phyloP scores from a whole-genome alignment of 148 eudicot genomes.

The Vaccinium myrtillus region DNA sequence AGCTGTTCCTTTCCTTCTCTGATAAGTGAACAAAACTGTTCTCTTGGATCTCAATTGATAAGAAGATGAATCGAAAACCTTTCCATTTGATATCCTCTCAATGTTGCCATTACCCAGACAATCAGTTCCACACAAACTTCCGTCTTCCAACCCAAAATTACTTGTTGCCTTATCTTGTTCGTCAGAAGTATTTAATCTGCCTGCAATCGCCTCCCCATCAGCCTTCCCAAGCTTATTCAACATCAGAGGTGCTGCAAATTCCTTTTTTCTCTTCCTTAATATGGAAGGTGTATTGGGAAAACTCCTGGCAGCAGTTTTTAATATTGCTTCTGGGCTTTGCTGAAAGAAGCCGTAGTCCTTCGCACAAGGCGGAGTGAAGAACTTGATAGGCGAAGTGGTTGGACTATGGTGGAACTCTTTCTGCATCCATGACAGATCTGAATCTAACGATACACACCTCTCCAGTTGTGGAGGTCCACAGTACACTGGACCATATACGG shows the following conservation, averaged over 20 bases:
- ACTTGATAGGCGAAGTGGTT: slow-evolving; percentile 34
- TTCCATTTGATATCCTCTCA: slow-evolving; percentile 31
- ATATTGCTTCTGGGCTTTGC: slow-evolving; percentile 70
- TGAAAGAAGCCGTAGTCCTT: slow-evolving; percentile 37
- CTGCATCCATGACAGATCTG: slow-evolving; percentile 29
- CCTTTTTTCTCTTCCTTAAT: slow-evolving; percentile 64
- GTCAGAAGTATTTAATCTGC: slow-evolving; percentile 15
- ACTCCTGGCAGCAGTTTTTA: slow-evolving; percentile 77
- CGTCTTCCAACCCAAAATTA: slow-evolving; percentile 31
- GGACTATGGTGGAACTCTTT: slow-evolving; percentile 35
- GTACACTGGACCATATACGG: slow-evolving; percentile 47
- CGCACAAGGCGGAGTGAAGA: slow-evolving; percentile 73
- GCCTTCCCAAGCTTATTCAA: slow-evolving; percentile 29
- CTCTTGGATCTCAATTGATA: slow-evolving; percentile 60
- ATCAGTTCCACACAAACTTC: slow-evolving; percentile 27
- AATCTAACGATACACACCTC: slow-evolving; percentile 33
- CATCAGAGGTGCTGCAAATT: slow-evolving; percentile 23
- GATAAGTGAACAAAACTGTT: background rate
- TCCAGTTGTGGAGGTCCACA: slow-evolving; percentile 60
- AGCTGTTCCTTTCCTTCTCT: slow-evolving; percentile 3
- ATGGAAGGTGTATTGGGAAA: slow-evolving; percentile 89
- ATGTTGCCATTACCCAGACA: slow-evolving; percentile 26
- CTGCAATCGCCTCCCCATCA: slow-evolving; percentile 33
- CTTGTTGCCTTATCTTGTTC: slow-evolving; percentile 21
- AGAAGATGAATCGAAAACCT: slow-evolving; percentile 68